These are phyloP conservation scores for Beta corolliflora DNA, from an alignment of 179 eudicot species.

Conservation along the genomic window DNA sequence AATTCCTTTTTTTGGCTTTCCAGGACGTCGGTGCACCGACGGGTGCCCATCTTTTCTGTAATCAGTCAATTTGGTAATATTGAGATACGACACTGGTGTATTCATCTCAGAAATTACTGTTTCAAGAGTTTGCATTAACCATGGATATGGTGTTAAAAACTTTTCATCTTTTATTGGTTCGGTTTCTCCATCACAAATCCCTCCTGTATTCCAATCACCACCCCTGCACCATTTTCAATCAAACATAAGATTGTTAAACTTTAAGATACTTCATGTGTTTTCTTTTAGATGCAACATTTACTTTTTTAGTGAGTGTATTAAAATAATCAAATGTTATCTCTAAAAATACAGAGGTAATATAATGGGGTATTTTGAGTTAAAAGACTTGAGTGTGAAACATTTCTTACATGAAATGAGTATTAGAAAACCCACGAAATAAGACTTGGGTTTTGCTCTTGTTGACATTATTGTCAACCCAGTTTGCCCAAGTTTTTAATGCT, in stretches of 20 bases:
- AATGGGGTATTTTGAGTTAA: too few species aligned
- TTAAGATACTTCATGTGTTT: too few species aligned
- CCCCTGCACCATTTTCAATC: conserved; percentile 38
- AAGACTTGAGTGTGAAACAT: too few species aligned
- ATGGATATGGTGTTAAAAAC: conserved; percentile 47
- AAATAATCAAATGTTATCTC: too few species aligned
- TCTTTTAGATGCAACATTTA: too few species aligned
- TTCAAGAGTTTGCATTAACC: conserved; percentile 57
- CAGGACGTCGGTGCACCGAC: conserved; percentile 37
- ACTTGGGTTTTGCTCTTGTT: conserved; percentile 45
- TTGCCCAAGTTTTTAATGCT: conserved; percentile 63
- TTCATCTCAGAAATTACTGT: conserved; percentile 47
- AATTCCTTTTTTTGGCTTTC: conserved; percentile 4
- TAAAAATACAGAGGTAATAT: too few species aligned
- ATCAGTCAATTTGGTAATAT: conserved; percentile 60
- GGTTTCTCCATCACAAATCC: conserved; percentile 54
- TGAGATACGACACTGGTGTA: conserved; percentile 54
- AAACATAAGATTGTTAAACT: neutral
- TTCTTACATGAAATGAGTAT: conserved; percentile 55
- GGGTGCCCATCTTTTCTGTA: conserved; percentile 71
- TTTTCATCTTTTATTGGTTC: conserved; percentile 50
- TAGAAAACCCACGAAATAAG: conserved; percentile 55
- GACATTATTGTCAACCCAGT: conserved; percentile 54
- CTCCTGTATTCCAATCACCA: conserved; percentile 71
- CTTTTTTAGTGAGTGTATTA: too few species aligned